Evolutionary conservation across 306 rosid genomes (phyloP), one percentile per base, ranked within the genome.

Genomic region (Mucuna pruriens): DNA sequence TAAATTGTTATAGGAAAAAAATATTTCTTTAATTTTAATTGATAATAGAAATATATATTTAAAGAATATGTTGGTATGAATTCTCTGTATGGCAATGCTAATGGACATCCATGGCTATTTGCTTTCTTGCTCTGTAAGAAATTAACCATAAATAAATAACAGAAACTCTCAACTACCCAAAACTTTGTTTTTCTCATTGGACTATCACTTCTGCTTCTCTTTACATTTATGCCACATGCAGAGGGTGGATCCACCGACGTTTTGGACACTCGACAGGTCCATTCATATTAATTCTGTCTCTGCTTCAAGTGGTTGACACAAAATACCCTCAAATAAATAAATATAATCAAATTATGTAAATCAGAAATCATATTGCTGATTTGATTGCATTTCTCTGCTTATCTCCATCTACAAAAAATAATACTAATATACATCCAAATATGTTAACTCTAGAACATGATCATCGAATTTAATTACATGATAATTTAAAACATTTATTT

Each of bases 401-500:
- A 51, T 51, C 58, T 6, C 23, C 60, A 33, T 34, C 48, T 17
- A 64, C 26, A 4, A n/a, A 64, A 64, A n/a, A n/a, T n/a, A n/a
- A n/a, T n/a, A n/a, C n/a, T n/a, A 12, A 7, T 16, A n/a, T n/a
- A 64, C 13, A 9, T 34, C 46, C 29, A 69, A 40, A 58, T 57
- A 71, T 9, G 20, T 22, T 0, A 17, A n/a, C 26, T 29, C 64
- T 36, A 71, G 20, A 61, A 42, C 20, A 29, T 13, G 3, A 52
- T 5, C 10, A 29, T 36, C 9, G 38, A 57, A 58, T 69, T 12
- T 26, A 31, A 61, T 70, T 76, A 64, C 67, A 71, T 57, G 0
- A 40, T 4, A 22, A 26, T 23, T 64, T 34, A 29, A 29, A 76
- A 63, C 62, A 70, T 64, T 70, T 70, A 69, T 63, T 55, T 82